Percentiles rank a stretch among this genome's conserved stretches.
phyloP scores from a whole-genome alignment of 371 early-diverging fungal genomes.

The Syncephalastrum monosporum region DNA sequence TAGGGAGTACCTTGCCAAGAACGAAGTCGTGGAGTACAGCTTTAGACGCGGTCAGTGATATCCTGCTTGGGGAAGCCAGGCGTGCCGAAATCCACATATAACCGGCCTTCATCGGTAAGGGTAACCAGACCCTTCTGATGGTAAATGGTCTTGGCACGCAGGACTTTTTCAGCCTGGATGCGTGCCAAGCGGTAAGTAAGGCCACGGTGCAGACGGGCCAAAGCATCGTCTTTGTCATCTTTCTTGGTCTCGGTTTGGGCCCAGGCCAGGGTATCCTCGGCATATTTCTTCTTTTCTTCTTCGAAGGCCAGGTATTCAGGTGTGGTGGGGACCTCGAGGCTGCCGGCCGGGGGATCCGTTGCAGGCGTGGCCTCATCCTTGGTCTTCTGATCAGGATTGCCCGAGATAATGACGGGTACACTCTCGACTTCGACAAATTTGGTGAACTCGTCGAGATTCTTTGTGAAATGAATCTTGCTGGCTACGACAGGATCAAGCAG shows the following conservation, averaged over 20 bases:
- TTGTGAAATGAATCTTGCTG: conserved; percentile 78
- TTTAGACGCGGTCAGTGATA: conserved; percentile 17
- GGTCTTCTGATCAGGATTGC: conserved; percentile 23
- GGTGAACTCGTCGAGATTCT: conserved; percentile 56
- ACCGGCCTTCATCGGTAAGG: conserved; percentile 15
- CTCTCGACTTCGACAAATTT: conserved; percentile 53
- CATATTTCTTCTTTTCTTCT: conserved; percentile 14
- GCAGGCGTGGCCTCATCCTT: conserved; percentile 23
- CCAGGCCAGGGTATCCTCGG: conserved; percentile 27
- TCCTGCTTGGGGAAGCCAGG: conserved; percentile 11
- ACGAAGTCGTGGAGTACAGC: no score
- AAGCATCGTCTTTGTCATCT: conserved; percentile 10
- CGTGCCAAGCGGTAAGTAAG: conserved; percentile 27
- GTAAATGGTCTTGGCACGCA: conserved; percentile 34
- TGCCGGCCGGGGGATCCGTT: conserved; percentile 28
- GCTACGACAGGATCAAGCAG: conserved; percentile 89
- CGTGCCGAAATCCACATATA: conserved; percentile 17
- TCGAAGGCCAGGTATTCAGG: conserved; percentile 17
- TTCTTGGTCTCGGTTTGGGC: conserved; percentile 14
- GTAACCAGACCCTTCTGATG: conserved; percentile 25
- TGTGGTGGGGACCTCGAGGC: conserved; percentile 16
- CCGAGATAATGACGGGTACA: conserved; percentile 33
- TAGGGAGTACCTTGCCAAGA: no score
- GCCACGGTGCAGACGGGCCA: conserved; percentile 22
- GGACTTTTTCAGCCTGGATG: conserved; percentile 33